Conservation (phyloP, 2,329 filamentous ascomycete species). For the Stagonosporopsis rhizophila region DNA sequence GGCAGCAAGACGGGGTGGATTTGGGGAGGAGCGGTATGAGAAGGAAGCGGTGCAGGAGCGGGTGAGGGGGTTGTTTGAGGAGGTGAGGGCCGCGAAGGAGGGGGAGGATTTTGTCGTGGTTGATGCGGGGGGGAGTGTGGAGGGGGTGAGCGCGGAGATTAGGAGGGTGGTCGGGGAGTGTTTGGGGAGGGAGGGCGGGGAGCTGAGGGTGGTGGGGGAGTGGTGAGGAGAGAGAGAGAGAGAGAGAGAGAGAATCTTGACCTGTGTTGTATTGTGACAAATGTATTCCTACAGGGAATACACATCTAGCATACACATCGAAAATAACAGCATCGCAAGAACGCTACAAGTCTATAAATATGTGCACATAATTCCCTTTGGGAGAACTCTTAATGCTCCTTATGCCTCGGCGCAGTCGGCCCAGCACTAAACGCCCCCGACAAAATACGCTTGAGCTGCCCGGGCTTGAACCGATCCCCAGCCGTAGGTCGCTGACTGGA, state of each 20-base stretch:
- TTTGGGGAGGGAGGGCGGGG: constrained; percentile 26
- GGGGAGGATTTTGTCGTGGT: constrained; percentile 61
- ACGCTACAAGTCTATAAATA: not conserved
- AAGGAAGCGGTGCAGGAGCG: constrained; percentile 79
- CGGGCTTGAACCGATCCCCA: constrained; percentile 23
- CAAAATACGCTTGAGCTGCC: constrained; percentile 30
- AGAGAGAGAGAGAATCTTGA: too few relatives aligned
- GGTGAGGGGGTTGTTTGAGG: constrained; percentile 76
- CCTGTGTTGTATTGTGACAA: not conserved
- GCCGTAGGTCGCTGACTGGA: constrained; percentile 14
- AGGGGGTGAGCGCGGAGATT: constrained; percentile 57
- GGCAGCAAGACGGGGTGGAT: constrained; percentile 81
- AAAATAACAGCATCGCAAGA: not conserved
- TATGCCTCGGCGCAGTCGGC: constrained; percentile 18
- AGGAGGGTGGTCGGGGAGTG: constrained; percentile 30
- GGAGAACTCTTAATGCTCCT: constrained; percentile 8
- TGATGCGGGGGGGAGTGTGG: constrained; percentile 61
- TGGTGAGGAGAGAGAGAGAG: constrained; percentile 29
- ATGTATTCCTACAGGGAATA: not conserved
- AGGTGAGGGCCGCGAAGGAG: constrained; percentile 57
- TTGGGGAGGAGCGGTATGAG: constrained; percentile 89
- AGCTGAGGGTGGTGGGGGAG: constrained; percentile 38
- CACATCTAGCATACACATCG: not conserved
- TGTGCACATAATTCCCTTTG: not conserved
- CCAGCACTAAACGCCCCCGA: constrained; percentile 35